Conservation (phyloP, 2,329 filamentous ascomycete species). For the Colletotrichum sp. region DNA sequence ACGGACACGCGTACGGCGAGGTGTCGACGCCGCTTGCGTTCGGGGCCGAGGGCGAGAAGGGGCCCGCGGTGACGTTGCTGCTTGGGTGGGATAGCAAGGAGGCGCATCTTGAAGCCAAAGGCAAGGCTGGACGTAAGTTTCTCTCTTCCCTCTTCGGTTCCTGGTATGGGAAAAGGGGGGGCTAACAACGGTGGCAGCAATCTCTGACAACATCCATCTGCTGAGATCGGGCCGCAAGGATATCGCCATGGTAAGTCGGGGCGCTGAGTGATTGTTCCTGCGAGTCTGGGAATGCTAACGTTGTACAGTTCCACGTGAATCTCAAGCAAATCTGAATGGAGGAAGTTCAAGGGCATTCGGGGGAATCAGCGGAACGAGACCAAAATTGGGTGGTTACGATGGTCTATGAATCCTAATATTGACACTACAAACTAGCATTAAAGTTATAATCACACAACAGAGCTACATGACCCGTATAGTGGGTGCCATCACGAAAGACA, state of each 20-base stretch:
- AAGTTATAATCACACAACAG: not conserved
- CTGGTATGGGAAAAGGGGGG: too few species aligned
- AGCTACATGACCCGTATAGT: too few species aligned
- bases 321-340: conserved; percentile 11
- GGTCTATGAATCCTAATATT: not conserved
- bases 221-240: conserved; percentile 32
- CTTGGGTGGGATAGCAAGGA: conserved; percentile 45
- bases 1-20: conserved; percentile 36
- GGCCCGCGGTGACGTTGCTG: conserved; percentile 35
- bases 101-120: conserved; percentile 35
- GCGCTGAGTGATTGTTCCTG: not conserved
- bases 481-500: not conserved
- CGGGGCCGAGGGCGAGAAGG: conserved; percentile 29
- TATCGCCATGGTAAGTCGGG: conserved; percentile 36
- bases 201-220: conserved; percentile 39
- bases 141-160: not conserved
- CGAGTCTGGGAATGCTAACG: not conserved
- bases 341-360: not conserved
- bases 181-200: conserved; percentile 27
- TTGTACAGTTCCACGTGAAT: conserved; percentile 15
- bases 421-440: not conserved
- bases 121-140: conserved; percentile 25
- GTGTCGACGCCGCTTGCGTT: conserved; percentile 33
- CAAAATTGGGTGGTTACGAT: not conserved
- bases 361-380: too few species aligned